A percentile compares a stretch with the other conserved stretches of the same genome.
phyloP scores from a whole-genome alignment of 139 green algal species.

The Mesotaenium endlicherianum region DNA sequence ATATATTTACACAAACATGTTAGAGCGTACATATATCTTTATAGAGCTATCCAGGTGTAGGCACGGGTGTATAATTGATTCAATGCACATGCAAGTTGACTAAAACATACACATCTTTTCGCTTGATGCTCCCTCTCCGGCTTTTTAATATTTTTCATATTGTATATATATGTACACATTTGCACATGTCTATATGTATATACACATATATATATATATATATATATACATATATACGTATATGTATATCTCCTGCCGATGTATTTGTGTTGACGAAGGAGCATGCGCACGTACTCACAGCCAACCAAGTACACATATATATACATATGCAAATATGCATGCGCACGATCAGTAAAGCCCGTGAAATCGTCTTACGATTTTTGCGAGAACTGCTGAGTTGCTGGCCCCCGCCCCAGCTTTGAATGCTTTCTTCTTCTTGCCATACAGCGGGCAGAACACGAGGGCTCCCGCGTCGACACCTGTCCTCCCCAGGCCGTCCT shows the following conservation, averaged over 20 bases:
- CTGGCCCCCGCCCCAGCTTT: background rate
- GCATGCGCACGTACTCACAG: background rate
- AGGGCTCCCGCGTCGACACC: background rate
- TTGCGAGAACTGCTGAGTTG: constrained; percentile 31
- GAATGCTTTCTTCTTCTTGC: constrained; percentile 30
- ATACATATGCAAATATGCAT: background rate
- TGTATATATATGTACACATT: background rate
- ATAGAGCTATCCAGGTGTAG: too few relatives aligned
- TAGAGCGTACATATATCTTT: too few relatives aligned
- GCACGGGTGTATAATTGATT: too few relatives aligned
- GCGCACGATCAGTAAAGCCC: background rate
- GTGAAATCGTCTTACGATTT: constrained; percentile 22
- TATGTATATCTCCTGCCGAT: background rate
- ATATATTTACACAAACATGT: too few relatives aligned
- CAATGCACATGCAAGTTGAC: too few relatives aligned
- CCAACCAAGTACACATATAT: background rate
- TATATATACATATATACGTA: background rate
- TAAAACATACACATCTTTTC: too few relatives aligned
- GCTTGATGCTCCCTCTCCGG: too few relatives aligned
- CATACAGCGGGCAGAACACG: constrained; percentile 22
- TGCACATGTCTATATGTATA: too few relatives aligned
- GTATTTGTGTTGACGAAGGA: background rate
- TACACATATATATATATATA: background rate
- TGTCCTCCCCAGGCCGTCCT: too few relatives aligned
- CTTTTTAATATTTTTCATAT: too few relatives aligned